A percentile compares a stretch with the other conserved stretches of the same genome.
These are phyloP conservation scores for Platanthera guangdongensis DNA, from an alignment of 106 monocot genomes.

Conservation along the genomic window DNA sequence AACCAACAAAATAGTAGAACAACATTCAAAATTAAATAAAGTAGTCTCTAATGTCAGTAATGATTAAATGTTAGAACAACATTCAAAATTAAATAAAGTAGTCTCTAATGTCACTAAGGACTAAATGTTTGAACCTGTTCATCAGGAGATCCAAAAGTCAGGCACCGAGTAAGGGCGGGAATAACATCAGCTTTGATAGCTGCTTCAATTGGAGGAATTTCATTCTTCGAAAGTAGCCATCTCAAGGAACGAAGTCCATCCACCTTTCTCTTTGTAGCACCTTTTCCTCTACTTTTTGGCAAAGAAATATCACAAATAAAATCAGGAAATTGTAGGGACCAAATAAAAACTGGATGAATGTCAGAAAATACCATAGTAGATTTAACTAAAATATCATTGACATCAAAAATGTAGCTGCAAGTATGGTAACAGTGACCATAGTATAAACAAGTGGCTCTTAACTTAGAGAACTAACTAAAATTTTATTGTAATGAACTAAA, in stretches of 20 bases:
- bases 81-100: neutral
- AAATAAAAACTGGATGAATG: neutral
- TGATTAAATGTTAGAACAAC: conserved; percentile 13
- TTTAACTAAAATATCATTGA: neutral
- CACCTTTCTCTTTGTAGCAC: conserved; percentile 46
- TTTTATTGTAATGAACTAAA: neutral
- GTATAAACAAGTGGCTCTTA: neutral
- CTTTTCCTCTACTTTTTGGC: conserved; percentile 57
- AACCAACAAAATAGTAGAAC: neutral
- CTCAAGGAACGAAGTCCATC: conserved; percentile 67
- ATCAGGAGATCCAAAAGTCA: conserved; percentile 87
- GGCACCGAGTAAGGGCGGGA: conserved; percentile 64
- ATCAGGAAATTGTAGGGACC: neutral
- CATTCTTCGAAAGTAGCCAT: conserved; percentile 79
- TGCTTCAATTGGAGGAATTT: conserved; percentile 72
- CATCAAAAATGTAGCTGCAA: neutral
- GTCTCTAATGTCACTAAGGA: neutral
- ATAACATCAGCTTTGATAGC: conserved; percentile 75
- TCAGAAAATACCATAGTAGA: neutral
- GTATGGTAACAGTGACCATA: neutral
- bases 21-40: neutral
- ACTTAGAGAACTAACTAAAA: neutral
- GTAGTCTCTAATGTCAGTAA: neutral
- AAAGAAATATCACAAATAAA: neutral
- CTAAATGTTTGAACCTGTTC: conserved; percentile 58